Evolutionary conservation across 768 basidiomycete species (phyloP), one percentile per base, ranked within the genome.

Genomic region (Tylopilus subfusipes): DNA sequence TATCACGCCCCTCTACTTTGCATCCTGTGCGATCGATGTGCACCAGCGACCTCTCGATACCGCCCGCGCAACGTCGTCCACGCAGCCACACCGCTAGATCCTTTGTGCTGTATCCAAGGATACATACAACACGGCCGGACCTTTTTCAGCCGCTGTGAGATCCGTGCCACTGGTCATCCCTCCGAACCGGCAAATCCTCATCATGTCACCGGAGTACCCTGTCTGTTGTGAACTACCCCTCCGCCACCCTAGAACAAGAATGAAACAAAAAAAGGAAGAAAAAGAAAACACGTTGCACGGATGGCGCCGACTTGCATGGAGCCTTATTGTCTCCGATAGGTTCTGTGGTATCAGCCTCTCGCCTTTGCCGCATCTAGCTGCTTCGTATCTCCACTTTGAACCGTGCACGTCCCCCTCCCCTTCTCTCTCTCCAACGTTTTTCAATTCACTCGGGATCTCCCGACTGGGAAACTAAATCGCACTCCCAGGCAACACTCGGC

Each of bases 361-460:
- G 10, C 21, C 5, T 45, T 48, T 48, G 50, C 54, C 58, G 27
- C 52, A 42, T 56, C 56, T 47, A 40, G 38, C 49, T n/a, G 55
- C 54, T 34, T 53, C 56, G 44, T 66, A 65, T 68, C 66, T 59
- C 66, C 63, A 59, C 62, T 57, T 24, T 54, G 29, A 43, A 40
- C 24, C 42, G 39, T 47, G 56, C 39, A 40, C 21, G 39, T 8
- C 4, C 9, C 11, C 4, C 21, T 13, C 39, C 39, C 19, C 21
- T 45, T 9, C 5, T 16, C 58, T 54, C 57, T 7, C 49, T n/a
- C 29, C 39, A 30, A 9, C 27, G 5, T 36, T 36, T 36, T 27
- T 21, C 59, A 45, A 68, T 71, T 71, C 63, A 71, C 36, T 71
- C 68, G 68, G 68, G 46, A 55, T 49, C 2, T 36, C 11, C 68